phyloP scores from a whole-genome alignment of 2,329 filamentous ascomycete genomes.

The Aspergillus uvarum region DNA sequence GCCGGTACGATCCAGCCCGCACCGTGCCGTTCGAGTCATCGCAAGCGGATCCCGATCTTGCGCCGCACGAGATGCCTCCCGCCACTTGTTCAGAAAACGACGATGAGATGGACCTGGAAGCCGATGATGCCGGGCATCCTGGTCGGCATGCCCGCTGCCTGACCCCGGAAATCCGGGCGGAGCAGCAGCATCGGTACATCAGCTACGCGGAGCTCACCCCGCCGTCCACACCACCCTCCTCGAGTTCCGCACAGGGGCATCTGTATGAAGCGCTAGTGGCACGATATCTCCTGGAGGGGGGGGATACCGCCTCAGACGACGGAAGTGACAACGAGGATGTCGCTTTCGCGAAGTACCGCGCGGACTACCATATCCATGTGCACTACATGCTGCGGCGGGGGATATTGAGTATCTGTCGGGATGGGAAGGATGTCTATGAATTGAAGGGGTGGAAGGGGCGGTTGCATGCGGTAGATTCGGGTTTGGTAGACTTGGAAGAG shows the following conservation, averaged over 20 bases:
- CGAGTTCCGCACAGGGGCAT: neutral
- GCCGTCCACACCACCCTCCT: neutral
- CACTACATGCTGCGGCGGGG: constrained; percentile 28
- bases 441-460: constrained; percentile 29
- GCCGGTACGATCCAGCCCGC: constrained; percentile 16
- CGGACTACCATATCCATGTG: constrained; percentile 36
- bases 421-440: constrained; percentile 27
- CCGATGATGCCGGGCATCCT: neutral
- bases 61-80: neutral
- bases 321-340: constrained; percentile 7
- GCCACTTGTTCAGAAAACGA: neutral
- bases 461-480: neutral
- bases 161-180: neutral
- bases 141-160: neutral
- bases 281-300: neutral
- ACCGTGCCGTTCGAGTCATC: constrained; percentile 23
- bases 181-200: neutral
- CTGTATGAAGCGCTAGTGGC: constrained; percentile 10
- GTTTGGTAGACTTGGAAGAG: neutral
- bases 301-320: neutral
- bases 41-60: neutral
- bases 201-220: constrained; percentile 16
- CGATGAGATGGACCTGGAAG: neutral
- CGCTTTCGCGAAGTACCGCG: constrained; percentile 29
- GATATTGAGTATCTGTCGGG: constrained; percentile 30